Evolutionary conservation across 2,329 filamentous ascomycete species (phyloP), one percentile per base, ranked within the genome.

Genomic region (Pseudocercospora fijiensis): DNA sequence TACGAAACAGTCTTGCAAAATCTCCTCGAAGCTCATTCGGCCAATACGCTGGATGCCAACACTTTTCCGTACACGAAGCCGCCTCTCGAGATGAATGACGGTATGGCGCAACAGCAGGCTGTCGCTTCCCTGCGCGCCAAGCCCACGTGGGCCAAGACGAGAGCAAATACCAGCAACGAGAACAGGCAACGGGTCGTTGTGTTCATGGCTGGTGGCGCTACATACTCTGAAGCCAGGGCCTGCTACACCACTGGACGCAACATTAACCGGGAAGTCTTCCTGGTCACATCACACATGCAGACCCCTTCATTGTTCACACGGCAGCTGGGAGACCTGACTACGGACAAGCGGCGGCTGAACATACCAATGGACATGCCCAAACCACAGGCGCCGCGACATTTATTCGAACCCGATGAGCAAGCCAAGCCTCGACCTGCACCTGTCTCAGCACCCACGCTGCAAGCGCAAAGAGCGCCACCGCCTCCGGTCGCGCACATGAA

Each of bases 161-260:
- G 92, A 49, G 57, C 63, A 27, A 73, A 68, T 26, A 67, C 67
- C 20, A 88, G 81, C 64, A 86, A 83, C 65, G 94, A 98, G 75
- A 96, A 93, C 68, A 87, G 90, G 59, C 95, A 99, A 76, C 88
- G 95, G 58, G 85, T 98, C 60, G 90, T 99, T 64, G 88, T 98
- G 16, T 98, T 96, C 76, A 89, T 98, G 84, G 95, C 94, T 1
- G 95, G 95, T 55, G 95, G 95, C 51, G 95, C 95, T 20, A 98
- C 95, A 0, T 96, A 94, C 76, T 92, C 91, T 4, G 95, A 99
- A 78, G 85, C 91, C 30, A 87, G 95, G 27, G 85, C 88, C 11
- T 99, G 95, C 79, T 98, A 98, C 75, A 92, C 97, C 72, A 81
- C 94, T 26, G 89, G 91, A 2, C 84, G 88, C 58, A 81, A 87